Evolutionary conservation across 768 basidiomycete species (phyloP).

Genomic region (Pleurotus djamor): DNA sequence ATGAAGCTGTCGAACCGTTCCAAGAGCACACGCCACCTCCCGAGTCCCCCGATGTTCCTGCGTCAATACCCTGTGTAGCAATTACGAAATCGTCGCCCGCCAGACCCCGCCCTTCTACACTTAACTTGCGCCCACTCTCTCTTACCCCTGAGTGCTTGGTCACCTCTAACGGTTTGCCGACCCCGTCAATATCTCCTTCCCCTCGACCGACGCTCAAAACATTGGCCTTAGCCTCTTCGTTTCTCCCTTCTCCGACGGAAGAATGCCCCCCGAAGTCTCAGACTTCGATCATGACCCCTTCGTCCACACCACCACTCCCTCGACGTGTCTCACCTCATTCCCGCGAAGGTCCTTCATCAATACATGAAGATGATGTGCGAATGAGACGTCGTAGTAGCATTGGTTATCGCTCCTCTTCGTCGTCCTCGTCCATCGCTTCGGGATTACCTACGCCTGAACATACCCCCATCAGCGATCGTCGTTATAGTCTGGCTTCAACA

Average conservation of each 20-base stretch:
- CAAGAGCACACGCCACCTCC: constrained; percentile 19
- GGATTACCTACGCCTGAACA: constrained; percentile 73
- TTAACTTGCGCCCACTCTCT: constrained; percentile 69
- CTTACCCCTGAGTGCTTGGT: constrained; percentile 55
- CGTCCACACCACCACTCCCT: constrained; percentile 24
- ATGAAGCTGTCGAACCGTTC: constrained; percentile 24
- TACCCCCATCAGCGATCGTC: constrained; percentile 56
- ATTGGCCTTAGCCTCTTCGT: constrained; percentile 39
- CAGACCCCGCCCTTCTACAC: constrained; percentile 65
- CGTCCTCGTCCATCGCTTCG: constrained; percentile 25
- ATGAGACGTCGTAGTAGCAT: constrained; percentile 65
- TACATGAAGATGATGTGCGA: constrained; percentile 28
- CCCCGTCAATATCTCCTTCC: constrained; percentile 53
- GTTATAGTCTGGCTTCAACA: constrained; percentile 30
- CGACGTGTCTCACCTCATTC: constrained; percentile 35
- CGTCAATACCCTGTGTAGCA: constrained; percentile 26
- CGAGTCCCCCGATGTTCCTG: constrained; percentile 20
- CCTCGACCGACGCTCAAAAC: constrained; percentile 49
- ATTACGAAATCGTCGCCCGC: constrained; percentile 28
- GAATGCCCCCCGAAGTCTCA: constrained; percentile 20
- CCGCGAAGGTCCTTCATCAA: constrained; percentile 20
- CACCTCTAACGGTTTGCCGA: constrained; percentile 39
- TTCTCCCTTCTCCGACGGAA: constrained; percentile 16
- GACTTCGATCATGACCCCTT: constrained; percentile 26
- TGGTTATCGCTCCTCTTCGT: constrained; percentile 59